phyloP scores from a whole-genome alignment of 345 rosid species.

The Heritiera littoralis region DNA sequence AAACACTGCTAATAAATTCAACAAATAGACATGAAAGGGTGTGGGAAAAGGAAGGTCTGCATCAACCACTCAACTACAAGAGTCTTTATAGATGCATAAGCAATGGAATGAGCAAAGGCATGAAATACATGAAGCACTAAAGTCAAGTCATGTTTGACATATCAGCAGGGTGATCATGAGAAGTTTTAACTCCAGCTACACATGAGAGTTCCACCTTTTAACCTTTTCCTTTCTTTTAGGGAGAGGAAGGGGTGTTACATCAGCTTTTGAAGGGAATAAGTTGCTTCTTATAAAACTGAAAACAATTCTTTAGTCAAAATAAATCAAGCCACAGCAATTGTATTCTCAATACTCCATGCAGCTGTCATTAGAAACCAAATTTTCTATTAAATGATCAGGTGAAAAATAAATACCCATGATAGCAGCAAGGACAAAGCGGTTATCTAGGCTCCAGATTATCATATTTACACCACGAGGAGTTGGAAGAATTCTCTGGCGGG shows the following conservation, averaged over 20 bases:
- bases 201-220: not conserved
- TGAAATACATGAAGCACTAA: constrained; percentile 3
- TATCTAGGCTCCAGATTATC: constrained; percentile 97
- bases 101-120: not conserved
- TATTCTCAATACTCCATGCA: not conserved
- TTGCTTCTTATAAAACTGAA: not conserved
- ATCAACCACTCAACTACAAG: not conserved
- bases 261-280: not conserved
- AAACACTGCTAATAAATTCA: not conserved
- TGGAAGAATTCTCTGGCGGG: constrained; percentile 95
- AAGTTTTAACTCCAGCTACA: not conserved
- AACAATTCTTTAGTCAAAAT: not conserved
- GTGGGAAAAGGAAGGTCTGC: not conserved
- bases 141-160: not conserved
- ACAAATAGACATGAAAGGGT: not conserved
- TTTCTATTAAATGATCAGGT: not conserved
- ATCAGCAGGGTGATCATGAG: not conserved
- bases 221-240: not conserved
- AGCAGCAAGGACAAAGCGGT: constrained; percentile 99
- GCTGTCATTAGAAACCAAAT: not conserved
- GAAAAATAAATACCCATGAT: constrained; percentile 72
- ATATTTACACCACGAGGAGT: constrained; percentile 99
- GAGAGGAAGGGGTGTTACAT: not conserved
- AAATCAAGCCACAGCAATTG: not conserved
- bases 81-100: not conserved